Evolutionary conservation across 345 rosid species (phyloP), one percentile per base, ranked within the genome.

Genomic region (Diplotaxis tenuifolia): DNA sequence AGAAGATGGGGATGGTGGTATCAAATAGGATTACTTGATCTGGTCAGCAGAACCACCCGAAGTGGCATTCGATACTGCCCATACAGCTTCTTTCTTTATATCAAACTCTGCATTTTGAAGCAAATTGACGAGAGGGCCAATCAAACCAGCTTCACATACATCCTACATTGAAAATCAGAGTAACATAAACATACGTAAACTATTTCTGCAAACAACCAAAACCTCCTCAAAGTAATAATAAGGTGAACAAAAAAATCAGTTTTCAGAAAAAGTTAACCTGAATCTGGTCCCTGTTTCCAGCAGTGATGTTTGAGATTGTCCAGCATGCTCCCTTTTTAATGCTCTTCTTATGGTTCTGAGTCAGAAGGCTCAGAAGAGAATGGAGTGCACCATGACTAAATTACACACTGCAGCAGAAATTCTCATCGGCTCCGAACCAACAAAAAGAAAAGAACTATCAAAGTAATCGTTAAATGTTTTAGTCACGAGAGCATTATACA

Each of bases 231-330:
- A n/a, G n/a, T n/a, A n/a, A n/a, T n/a, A n/a, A n/a, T n/a, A n/a
- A n/a, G n/a, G n/a, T n/a, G n/a, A n/a, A 23, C 1, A 66, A 9
- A 9, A 23, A 16, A 31, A 65, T 45, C 25, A 42, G 34, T 4
- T 16, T 45, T 67, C 1, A 16, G 56, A 28, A 22, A 53, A 49
- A 16, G 7, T 20, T 40, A 50, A 87, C 98, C 98, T 93, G 97
- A 75, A 94, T 94, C 80, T 91, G 98, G 23, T 88, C 93, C 72
- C 75, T 88, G 84, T 94, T 94, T 61, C 98, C 98, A 76, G 98
- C 98, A 29, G 98, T 94, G 75, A 94, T 88, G 57, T 94, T 94
- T 72, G 98, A 94, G 76, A 94, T 91, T n/a, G 97, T 91, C 98
- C 98, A 94, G 83, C 98, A 94, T 64, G 98, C 98, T 83, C 91